These are phyloP conservation scores for Schizosaccharomyces osmophilus DNA, from an alignment of 805 yeast genomes.

Conservation along the genomic window DNA sequence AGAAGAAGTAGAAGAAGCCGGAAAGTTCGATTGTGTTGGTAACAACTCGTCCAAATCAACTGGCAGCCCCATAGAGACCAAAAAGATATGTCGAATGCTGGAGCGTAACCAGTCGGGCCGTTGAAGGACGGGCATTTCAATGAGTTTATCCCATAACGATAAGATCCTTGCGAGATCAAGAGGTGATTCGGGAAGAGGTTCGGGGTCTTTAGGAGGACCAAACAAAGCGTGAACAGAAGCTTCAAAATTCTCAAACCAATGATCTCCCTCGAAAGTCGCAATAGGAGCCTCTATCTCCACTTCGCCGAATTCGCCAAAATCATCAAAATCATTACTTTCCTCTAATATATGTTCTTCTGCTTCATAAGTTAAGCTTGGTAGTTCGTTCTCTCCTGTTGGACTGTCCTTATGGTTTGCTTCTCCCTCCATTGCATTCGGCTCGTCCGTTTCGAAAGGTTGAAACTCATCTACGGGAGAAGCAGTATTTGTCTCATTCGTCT, in stretches of 20 bases:
- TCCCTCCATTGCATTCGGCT: neutral
- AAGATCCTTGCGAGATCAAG: slow-evolving; percentile 7
- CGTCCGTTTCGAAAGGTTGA: too few species aligned
- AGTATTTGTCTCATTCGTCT: too few species aligned
- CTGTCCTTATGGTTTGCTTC: neutral
- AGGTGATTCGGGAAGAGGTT: neutral
- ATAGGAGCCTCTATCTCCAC: neutral
- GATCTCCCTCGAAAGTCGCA: neutral
- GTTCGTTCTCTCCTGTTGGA: too few species aligned
- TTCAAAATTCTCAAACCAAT: neutral
- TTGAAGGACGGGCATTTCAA: slow-evolving; percentile 20
- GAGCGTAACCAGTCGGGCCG: slow-evolving; percentile 40
- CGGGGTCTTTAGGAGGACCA: neutral
- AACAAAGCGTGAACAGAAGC: neutral
- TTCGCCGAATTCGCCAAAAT: slow-evolving; percentile 4
- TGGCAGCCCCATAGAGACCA: slow-evolving; percentile 33
- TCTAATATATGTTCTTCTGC: neutral
- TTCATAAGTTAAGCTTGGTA: too few species aligned
- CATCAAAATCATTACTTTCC: slow-evolving; percentile 5
- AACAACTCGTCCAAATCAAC: slow-evolving; percentile 28
- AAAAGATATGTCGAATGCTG: slow-evolving; percentile 27
- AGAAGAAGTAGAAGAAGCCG: too few species aligned
- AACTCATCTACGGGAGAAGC: too few species aligned
- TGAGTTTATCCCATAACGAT: slow-evolving; percentile 17
- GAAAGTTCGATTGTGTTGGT: slow-evolving; percentile 3